phyloP scores from a whole-genome alignment of 108 stramenopile genomes.

The Skeletonema grethae region DNA sequence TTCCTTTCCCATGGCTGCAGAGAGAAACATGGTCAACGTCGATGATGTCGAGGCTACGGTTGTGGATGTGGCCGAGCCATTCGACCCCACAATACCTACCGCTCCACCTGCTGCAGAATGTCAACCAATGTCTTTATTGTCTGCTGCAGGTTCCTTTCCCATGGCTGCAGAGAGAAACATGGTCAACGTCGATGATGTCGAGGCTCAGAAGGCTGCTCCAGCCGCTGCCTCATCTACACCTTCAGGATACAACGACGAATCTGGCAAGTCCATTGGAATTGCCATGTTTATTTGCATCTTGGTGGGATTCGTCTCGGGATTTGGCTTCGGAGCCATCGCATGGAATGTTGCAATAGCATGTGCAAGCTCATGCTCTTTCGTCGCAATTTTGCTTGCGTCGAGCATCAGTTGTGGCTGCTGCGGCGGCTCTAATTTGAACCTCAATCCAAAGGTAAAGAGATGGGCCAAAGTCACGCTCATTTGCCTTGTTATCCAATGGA shows the following conservation, averaged over 20 bases:
- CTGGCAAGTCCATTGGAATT: conserved; percentile 3
- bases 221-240: neutral
- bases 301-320: neutral
- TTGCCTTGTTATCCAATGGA: neutral
- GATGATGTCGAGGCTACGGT: no score
- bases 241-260: neutral
- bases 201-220: no score
- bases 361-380: neutral
- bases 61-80: no score
- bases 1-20: neutral
- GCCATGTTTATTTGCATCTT: conserved; percentile 10
- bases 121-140: no score
- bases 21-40: no score
- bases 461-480: conserved; percentile 15
- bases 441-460: conserved; percentile 21
- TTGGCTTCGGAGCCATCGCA: no score
- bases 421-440: conserved; percentile 15
- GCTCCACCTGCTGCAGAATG: no score
- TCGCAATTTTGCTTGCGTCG: conserved; percentile 13
- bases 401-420: conserved; percentile 26
- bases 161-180: no score
- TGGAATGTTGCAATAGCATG: no score
- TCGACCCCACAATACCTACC: no score
- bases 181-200: no score
- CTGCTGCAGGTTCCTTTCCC: no score